Conservation (phyloP, 805 yeast genomes). For the Kodamaea nitidulidarum region DNA sequence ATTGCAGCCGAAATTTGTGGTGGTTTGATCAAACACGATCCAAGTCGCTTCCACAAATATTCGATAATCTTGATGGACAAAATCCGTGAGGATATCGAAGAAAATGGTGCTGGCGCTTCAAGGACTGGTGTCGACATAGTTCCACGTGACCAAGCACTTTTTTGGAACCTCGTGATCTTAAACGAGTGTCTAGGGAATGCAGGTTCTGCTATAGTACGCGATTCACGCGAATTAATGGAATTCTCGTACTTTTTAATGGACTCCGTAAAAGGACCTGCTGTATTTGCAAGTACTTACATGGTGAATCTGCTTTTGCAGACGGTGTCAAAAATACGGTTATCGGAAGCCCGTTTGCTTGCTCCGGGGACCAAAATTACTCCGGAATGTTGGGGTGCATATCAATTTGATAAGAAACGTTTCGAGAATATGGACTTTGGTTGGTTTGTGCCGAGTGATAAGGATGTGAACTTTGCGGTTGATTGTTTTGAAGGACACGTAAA, state of each 20-base stretch:
- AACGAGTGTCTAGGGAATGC: constrained; percentile 71
- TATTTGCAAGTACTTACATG: constrained; percentile 55
- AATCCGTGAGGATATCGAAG: constrained; percentile 62
- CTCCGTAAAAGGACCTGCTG: constrained; percentile 61
- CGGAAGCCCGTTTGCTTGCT: constrained; percentile 52
- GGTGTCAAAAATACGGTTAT: constrained; percentile 55
- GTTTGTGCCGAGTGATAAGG: constrained; percentile 63
- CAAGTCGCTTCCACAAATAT: constrained; percentile 41
- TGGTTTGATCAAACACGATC: constrained; percentile 62
- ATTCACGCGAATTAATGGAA: constrained; percentile 43
- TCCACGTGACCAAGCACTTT: constrained; percentile 74
- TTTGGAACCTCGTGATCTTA: constrained; percentile 65
- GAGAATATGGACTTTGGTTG: constrained; percentile 60
- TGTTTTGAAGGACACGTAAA: constrained; percentile 49
- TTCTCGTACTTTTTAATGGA: constrained; percentile 44
- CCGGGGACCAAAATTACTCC: constrained; percentile 40
- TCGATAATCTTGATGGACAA: constrained; percentile 44
- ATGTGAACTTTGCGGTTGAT: constrained; percentile 57
- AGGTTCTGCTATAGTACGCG: constrained; percentile 44
- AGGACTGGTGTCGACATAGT: constrained; percentile 63
- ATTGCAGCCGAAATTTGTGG: constrained; percentile 72
- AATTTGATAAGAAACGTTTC: constrained; percentile 52
- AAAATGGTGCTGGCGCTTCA: constrained; percentile 76
- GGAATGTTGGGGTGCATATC: constrained; percentile 73
- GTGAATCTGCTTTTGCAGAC: constrained; percentile 65